A percentile compares a stretch with the other conserved stretches of the same genome.
Conservation (phyloP, 192 early-diverging fungal species). For the Backusella sp. region DNA sequence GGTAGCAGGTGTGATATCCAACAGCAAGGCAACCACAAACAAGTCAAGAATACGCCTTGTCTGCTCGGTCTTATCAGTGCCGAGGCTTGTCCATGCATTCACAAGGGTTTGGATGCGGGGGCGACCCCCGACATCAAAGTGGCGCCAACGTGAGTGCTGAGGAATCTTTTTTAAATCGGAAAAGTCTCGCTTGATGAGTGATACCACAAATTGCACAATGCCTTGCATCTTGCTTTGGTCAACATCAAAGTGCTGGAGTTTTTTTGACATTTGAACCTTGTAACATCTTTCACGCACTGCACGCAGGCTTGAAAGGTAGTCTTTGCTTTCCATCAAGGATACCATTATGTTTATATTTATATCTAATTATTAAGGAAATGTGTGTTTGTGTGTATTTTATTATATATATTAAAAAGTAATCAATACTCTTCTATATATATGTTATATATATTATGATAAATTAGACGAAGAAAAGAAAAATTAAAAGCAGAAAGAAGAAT, state of each 20-base stretch:
- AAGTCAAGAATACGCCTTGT: constrained; percentile 78
- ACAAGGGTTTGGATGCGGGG: constrained; percentile 51
- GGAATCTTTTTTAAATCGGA: constrained; percentile 69
- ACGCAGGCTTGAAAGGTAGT: constrained; percentile 63
- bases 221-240: constrained; percentile 60
- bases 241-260: constrained; percentile 75
- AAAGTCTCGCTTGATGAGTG: constrained; percentile 38
- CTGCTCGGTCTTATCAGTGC: constrained; percentile 45
- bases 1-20: constrained; percentile 83
- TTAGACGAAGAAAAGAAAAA: neutral
- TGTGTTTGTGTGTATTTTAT: neutral
- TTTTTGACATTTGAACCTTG: constrained; percentile 56
- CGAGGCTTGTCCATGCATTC: constrained; percentile 43
- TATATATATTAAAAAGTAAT: constrained; percentile 11
- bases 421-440: constrained; percentile 4
- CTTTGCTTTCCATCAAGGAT: neutral
- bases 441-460: neutral
- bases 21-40: constrained; percentile 79
- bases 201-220: constrained; percentile 66
- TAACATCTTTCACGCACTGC: constrained; percentile 76
- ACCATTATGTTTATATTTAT: neutral
- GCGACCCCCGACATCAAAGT: constrained; percentile 65
- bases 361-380: neutral
- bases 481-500: neutral
- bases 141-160: constrained; percentile 84